A percentile compares a stretch with the other conserved stretches of the same genome.
Evolutionary conservation across 768 basidiomycete species (phyloP).

Genomic region (Mrakia hoshinonis): DNA sequence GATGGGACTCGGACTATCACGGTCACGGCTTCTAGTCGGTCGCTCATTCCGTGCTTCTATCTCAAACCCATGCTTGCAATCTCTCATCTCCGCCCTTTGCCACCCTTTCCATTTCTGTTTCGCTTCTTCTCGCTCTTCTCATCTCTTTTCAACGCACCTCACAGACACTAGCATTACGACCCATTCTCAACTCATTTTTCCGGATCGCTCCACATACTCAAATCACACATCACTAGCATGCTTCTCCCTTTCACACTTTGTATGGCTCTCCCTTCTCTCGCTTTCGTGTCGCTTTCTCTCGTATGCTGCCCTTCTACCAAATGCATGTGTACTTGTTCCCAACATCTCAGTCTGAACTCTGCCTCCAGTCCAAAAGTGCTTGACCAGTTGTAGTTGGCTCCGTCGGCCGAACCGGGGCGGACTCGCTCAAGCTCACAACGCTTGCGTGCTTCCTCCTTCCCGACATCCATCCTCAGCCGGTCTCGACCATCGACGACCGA

Average conservation of each 20-base stretch:
- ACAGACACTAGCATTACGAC: neutral
- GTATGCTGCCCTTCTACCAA: neutral
- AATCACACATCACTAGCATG: neutral
- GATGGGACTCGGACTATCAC: conserved; percentile 30
- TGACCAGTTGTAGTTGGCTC: too few relatives aligned
- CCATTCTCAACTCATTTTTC: neutral
- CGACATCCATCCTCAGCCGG: too few relatives aligned
- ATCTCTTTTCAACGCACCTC: neutral
- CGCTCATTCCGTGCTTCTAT: neutral
- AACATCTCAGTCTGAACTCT: too few relatives aligned
- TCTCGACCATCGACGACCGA: too few relatives aligned
- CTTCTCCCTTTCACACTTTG: neutral
- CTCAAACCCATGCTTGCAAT: neutral
- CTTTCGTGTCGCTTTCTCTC: neutral
- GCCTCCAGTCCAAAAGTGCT: too few relatives aligned
- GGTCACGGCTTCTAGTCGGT: conserved; percentile 20
- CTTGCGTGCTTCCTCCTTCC: too few relatives aligned
- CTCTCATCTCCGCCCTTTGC: neutral
- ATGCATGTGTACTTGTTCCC: too few relatives aligned
- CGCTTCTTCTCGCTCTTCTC: neutral
- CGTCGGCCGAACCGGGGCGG: too few relatives aligned
- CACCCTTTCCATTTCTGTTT: neutral
- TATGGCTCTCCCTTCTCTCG: neutral
- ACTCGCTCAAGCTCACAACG: too few relatives aligned
- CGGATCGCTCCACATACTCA: neutral